Evolutionary conservation across 352 stramenopile species (phyloP).

Genomic region (Phytophthora boehmeriae): DNA sequence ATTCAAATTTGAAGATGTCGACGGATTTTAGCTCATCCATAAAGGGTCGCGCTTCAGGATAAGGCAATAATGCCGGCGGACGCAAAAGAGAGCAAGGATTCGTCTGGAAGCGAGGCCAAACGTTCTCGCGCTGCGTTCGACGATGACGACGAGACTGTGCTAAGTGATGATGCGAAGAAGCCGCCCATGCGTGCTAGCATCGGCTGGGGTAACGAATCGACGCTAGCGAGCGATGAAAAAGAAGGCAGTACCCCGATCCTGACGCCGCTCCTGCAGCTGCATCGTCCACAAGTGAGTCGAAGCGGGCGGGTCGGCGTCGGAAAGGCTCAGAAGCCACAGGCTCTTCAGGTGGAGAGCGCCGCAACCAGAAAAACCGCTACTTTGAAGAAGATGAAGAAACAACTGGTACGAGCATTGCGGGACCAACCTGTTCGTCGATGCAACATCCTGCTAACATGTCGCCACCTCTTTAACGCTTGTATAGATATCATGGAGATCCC

Average conservation of each 20-base stretch:
- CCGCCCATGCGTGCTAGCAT: slow-evolving; percentile 65
- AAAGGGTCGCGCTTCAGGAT: background rate
- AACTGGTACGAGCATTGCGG: slow-evolving; percentile 35
- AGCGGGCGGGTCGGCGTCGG: slow-evolving; percentile 58
- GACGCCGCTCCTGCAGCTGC: slow-evolving; percentile 13
- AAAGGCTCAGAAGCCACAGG: slow-evolving; percentile 51
- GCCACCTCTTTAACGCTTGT: background rate
- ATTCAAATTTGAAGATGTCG: no score
- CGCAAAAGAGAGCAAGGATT: slow-evolving; percentile 37
- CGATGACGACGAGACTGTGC: slow-evolving; percentile 47
- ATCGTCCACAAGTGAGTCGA: slow-evolving; percentile 40
- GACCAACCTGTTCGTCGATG: background rate
- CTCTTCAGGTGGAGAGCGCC: slow-evolving; percentile 16
- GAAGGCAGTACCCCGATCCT: slow-evolving; percentile 13
- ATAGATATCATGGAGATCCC: slow-evolving; percentile 83
- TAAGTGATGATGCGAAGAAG: slow-evolving; percentile 48
- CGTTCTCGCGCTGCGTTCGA: slow-evolving; percentile 42
- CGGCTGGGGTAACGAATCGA: slow-evolving; percentile 57
- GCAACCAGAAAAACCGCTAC: slow-evolving; percentile 73
- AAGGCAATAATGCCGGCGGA: slow-evolving; percentile 20
- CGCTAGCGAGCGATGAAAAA: slow-evolving; percentile 36
- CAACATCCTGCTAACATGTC: background rate
- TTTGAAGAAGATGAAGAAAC: slow-evolving; percentile 77
- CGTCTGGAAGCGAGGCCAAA: slow-evolving; percentile 15
- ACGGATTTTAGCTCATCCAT: no score